Conservation (phyloP, 495 filamentous ascomycete genomes). For the Aspergillus cristatus region DNA sequence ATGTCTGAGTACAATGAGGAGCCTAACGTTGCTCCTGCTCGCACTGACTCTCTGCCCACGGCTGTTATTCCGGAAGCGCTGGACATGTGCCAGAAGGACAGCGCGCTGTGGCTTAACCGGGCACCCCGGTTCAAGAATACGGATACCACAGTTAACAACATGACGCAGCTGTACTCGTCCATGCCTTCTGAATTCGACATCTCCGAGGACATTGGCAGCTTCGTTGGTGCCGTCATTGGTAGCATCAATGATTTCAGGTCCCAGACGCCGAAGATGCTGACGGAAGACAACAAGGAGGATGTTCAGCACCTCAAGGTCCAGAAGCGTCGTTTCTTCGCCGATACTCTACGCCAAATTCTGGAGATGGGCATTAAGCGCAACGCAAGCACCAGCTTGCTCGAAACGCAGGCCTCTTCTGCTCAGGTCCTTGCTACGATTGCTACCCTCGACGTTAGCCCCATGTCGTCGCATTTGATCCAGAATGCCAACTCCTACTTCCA, state of each 20-base stretch:
- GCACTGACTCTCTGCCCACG: constrained; percentile 9
- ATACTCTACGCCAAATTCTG: constrained; percentile 69
- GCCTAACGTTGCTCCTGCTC: constrained; percentile 9
- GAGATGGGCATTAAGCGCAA: constrained; percentile 85
- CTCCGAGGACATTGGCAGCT: constrained; percentile 52
- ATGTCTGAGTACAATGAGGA: constrained; percentile 46
- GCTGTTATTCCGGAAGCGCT: constrained; percentile 30
- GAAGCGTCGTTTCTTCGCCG: constrained; percentile 86
- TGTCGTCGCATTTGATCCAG: constrained; percentile 12
- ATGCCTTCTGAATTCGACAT: constrained; percentile 45
- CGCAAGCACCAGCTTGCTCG: constrained; percentile 56
- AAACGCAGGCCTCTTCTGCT: constrained; percentile 59
- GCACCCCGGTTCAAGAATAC: constrained; percentile 65
- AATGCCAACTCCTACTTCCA: constrained; percentile 68
- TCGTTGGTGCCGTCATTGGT: constrained; percentile 55
- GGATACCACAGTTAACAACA: constrained; percentile 51
- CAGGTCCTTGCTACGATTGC: constrained; percentile 52
- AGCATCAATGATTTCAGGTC: constrained; percentile 64
- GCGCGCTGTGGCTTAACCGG: constrained; percentile 45
- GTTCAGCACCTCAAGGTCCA: constrained; percentile 81
- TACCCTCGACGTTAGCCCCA: constrained; percentile 18
- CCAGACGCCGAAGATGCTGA: constrained; percentile 66
- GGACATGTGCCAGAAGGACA: constrained; percentile 42
- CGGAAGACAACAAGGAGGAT: constrained; percentile 68
- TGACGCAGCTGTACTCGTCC: constrained; percentile 47